Evolutionary conservation across 192 early-diverging fungal species (phyloP).

Genomic region (Coemansia sp.): DNA sequence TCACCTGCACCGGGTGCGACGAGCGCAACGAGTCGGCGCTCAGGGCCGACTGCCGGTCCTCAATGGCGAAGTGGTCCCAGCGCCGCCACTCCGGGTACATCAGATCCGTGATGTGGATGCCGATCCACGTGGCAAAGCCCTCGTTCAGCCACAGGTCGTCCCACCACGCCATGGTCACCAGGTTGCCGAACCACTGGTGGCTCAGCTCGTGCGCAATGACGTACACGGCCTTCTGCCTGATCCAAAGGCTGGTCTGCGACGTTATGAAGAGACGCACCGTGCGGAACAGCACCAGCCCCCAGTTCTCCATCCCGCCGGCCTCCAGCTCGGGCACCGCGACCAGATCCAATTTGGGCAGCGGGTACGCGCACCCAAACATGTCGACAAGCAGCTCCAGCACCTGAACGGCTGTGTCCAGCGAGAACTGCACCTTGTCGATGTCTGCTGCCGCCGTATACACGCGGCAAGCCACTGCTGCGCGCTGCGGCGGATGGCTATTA

Average conservation of each 20-base stretch:
- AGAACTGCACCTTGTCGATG: conserved; percentile 68
- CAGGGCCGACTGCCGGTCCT: conserved; percentile 67
- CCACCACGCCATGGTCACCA: conserved; percentile 79
- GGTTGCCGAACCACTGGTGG: conserved; percentile 87
- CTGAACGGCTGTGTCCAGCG: conserved; percentile 66
- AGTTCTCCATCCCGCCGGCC: conserved; percentile 88
- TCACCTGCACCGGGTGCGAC: conserved; percentile 84
- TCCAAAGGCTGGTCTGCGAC: conserved; percentile 60
- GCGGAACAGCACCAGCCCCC: conserved; percentile 82
- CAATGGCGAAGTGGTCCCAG: conserved; percentile 73
- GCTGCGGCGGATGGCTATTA: not conserved
- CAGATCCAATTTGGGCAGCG: conserved; percentile 73
- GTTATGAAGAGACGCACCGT: conserved; percentile 66
- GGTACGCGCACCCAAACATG: conserved; percentile 70
- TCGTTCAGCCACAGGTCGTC: conserved; percentile 85
- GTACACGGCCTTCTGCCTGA: conserved; percentile 63
- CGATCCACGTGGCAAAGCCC: conserved; percentile 85
- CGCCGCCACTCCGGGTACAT: conserved; percentile 80
- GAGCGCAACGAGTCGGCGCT: conserved; percentile 75
- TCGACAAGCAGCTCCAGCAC: conserved; percentile 74
- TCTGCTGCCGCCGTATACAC: conserved; percentile 71
- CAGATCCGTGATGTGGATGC: conserved; percentile 67
- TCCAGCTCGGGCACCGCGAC: conserved; percentile 82
- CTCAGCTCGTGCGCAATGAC: conserved; percentile 81
- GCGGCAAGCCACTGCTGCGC: conserved; percentile 37